Conservation (phyloP, 352 stramenopile genomes). For the Salisapilia sapeloensis region DNA sequence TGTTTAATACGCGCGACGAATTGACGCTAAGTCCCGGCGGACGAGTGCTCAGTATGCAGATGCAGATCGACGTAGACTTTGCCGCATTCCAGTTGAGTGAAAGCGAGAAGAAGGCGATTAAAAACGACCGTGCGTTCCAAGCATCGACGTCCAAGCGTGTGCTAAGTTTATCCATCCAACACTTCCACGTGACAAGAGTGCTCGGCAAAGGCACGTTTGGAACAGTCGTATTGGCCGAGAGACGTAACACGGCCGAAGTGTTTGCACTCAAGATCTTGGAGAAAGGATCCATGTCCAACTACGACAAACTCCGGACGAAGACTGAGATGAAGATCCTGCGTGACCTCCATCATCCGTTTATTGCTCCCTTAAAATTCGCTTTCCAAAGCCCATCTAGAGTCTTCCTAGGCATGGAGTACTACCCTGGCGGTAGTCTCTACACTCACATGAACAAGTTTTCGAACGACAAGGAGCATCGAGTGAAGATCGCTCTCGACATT, state of each 20-base stretch:
- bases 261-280: conserved; percentile 89
- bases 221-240: conserved; percentile 77
- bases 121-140: conserved; percentile 45
- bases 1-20: conserved; percentile 71
- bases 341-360: conserved; percentile 86
- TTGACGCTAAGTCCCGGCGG: conserved; percentile 57
- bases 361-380: conserved; percentile 78
- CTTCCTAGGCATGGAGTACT: conserved; percentile 78
- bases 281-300: conserved; percentile 83
- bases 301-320: conserved; percentile 86
- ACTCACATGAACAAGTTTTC: conserved; percentile 88
- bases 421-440: conserved; percentile 70
- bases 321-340: conserved; percentile 83
- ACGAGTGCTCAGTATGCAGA: conserved; percentile 56
- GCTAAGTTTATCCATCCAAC: conserved; percentile 77
- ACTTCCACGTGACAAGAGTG: conserved; percentile 91
- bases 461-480: conserved; percentile 77
- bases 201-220: conserved; percentile 91
- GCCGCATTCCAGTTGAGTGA: conserved; percentile 66
- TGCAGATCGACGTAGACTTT: conserved; percentile 76
- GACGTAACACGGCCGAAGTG: conserved; percentile 73
- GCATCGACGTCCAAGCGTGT: conserved; percentile 67
- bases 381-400: conserved; percentile 72
- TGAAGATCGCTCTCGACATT: conserved; percentile 72
- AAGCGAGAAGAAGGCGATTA: conserved; percentile 42